Base-by-base conservation (phyloP, 495 filamentous ascomycete species). In the Aspergillus ellipticus region DNA sequence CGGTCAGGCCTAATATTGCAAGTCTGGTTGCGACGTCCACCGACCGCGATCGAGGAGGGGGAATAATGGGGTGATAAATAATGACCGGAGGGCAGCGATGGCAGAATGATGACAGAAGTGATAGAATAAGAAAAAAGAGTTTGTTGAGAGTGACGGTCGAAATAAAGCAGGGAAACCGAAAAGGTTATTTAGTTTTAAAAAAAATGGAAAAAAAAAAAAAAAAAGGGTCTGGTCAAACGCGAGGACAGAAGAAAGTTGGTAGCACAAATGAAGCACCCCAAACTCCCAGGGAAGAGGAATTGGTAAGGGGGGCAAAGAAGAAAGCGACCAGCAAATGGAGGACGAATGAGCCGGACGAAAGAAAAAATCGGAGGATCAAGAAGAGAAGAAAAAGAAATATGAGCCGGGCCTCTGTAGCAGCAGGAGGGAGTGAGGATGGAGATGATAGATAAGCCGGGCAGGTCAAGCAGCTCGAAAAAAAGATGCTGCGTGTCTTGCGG, bases 401-500 rank as follows among this genome's bases (percentile, higher is more conserved):
- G 20, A 48, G 24, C 22, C 15, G 45, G 22, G 16, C 22, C 45
- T 28, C 24, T 24, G 22, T n/a, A n/a, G 22, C 28, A 51, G 37
- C 46, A 48, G 54, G 49, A 56, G 56, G 24, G 43, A 48, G 57
- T 56, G 57, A 54, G 45, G 24, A 28, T 48, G 28, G 45, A 43
- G 50, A 51, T 52, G 53, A 60, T 59, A 62, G 60, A 63, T 63
- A 62, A 62, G 63, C 63, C 56, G 56, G 46, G 43, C 29, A 33
- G 47, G 43, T 48, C 42, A 41, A 59, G 56, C 60, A 59, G 56
- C 60, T 59, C 56, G 59, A 60, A 62, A 59, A 28, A 59, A 58
- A 55, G 62, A 61, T 61, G 55, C 53, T 61, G 55, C 61, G 61
- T 57, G 54, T 61, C 54, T 56, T 54, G 54, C 54, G 19, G 19